A percentile compares a stretch with the other conserved stretches of the same genome.
These are phyloP conservation scores for Helotiales sp. DNA, from an alignment of 2,329 filamentous ascomycete species.

Conservation along the genomic window DNA sequence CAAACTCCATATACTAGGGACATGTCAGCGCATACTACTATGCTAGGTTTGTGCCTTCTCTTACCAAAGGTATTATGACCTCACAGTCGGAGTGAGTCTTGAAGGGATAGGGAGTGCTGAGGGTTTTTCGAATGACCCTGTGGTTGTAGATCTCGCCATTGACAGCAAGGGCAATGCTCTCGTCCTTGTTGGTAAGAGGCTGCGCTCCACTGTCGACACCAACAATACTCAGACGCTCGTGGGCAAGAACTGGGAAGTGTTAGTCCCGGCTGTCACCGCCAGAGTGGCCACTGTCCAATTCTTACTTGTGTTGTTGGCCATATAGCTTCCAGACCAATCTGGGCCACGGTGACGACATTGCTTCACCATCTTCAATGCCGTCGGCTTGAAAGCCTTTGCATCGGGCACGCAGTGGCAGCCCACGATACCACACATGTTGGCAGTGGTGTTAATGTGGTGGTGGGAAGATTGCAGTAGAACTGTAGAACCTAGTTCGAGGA, in stretches of 20 bases:
- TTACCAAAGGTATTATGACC: conserved; percentile 95
- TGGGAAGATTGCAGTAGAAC: no score
- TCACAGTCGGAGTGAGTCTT: conserved; percentile 99
- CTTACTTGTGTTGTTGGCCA: conserved; percentile 89
- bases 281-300: not conserved
- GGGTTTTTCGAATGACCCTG: conserved; percentile 84
- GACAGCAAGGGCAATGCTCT: conserved; percentile 87
- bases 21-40: conserved; percentile 23
- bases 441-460: no score
- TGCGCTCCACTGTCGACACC: conserved; percentile 94
- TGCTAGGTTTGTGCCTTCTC: conserved; percentile 42
- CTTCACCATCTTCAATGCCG: conserved; percentile 90
- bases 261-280: conserved; percentile 19
- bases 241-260: conserved; percentile 75
- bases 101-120: conserved; percentile 89
- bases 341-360: conserved; percentile 97
- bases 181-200: conserved; percentile 90
- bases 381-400: conserved; percentile 95
- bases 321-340: conserved; percentile 96
- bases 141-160: conserved; percentile 99
- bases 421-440: conserved; percentile 55
- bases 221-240: conserved; percentile 97
- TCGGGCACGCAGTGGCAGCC: conserved; percentile 93
- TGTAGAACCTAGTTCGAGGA: no score
- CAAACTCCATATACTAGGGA: conserved; percentile 87